Evolutionary conservation across 1,284 basidiomycete genomes (phyloP).

Genomic region (Ceratobasidium papillatum): DNA sequence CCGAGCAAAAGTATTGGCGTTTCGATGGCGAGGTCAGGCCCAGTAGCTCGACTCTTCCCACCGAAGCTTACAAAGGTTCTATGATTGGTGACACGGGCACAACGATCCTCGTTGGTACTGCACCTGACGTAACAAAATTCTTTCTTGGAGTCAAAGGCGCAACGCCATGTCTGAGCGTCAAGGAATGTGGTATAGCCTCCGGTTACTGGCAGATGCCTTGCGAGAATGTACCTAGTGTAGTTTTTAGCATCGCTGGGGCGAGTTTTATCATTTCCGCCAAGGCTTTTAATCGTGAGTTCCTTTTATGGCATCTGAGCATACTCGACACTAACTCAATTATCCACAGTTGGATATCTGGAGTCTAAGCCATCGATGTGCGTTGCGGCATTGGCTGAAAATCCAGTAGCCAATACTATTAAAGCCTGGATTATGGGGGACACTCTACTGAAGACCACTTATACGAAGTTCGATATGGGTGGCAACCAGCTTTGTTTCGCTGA

Average conservation of each 20-base stretch:
- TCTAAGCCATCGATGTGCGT: constrained; percentile 59
- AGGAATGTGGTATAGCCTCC: not conserved
- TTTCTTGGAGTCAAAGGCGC: not conserved
- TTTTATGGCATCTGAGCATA: not conserved
- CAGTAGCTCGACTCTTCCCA: not conserved
- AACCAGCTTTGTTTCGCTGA: constrained; percentile 12
- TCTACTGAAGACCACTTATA: constrained; percentile 55
- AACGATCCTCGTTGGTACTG: constrained; percentile 51
- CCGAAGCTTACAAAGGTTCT: not conserved
- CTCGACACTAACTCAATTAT: not conserved
- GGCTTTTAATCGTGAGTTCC: constrained; percentile 71
- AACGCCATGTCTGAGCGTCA: not conserved
- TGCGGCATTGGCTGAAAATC: constrained; percentile 67
- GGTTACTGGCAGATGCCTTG: not conserved
- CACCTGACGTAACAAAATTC: not conserved
- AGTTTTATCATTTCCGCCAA: constrained; percentile 58
- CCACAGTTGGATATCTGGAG: not conserved
- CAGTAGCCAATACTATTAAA: not conserved
- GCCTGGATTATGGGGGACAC: constrained; percentile 79
- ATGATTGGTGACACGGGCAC: constrained; percentile 54
- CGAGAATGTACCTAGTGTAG: constrained; percentile 44
- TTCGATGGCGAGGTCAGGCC: constrained; percentile 27
- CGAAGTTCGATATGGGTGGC: constrained; percentile 31
- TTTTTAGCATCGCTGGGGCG: constrained; percentile 49
- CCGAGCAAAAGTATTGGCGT: constrained; percentile 10